A percentile compares a stretch with the other conserved stretches of the same genome.
Evolutionary conservation across 2,329 filamentous ascomycete genomes (phyloP).

Genomic region (Hortaea sp.): DNA sequence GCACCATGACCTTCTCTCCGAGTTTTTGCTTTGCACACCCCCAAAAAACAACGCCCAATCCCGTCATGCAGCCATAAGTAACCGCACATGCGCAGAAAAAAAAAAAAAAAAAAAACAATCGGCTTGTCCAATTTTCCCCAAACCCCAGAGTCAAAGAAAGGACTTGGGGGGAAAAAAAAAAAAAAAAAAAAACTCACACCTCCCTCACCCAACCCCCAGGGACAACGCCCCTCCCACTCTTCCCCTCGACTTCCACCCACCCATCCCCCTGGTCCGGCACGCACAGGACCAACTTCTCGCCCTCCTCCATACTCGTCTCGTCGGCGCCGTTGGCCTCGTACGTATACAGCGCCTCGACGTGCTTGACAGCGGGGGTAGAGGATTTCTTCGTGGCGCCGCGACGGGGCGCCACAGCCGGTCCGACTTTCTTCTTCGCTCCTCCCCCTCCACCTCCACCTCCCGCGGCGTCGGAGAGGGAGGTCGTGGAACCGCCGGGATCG

Average conservation of each 20-base stretch:
- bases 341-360: conserved; percentile 87
- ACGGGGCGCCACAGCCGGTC: conserved; percentile 74
- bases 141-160: too few species aligned
- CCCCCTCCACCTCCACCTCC: background rate
- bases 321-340: conserved; percentile 77
- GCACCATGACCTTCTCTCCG: too few species aligned
- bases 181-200: conserved; percentile 29
- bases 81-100: too few species aligned
- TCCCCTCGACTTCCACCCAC: conserved; percentile 90
- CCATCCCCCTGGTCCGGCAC: conserved; percentile 84
- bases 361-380: conserved; percentile 49
- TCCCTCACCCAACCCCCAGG: conserved; percentile 87
- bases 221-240: conserved; percentile 69
- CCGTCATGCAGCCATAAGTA: too few species aligned
- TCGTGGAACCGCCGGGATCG: conserved; percentile 49
- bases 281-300: conserved; percentile 83
- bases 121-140: too few species aligned
- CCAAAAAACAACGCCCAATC: too few species aligned
- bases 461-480: conserved; percentile 22
- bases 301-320: conserved; percentile 84
- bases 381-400: conserved; percentile 52
- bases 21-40: too few species aligned
- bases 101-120: too few species aligned
- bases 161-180: too few species aligned
- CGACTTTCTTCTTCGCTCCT: conserved; percentile 62